phyloP scores from a whole-genome alignment of 345 rosid genomes.

The Sisymbrium altissimum region DNA sequence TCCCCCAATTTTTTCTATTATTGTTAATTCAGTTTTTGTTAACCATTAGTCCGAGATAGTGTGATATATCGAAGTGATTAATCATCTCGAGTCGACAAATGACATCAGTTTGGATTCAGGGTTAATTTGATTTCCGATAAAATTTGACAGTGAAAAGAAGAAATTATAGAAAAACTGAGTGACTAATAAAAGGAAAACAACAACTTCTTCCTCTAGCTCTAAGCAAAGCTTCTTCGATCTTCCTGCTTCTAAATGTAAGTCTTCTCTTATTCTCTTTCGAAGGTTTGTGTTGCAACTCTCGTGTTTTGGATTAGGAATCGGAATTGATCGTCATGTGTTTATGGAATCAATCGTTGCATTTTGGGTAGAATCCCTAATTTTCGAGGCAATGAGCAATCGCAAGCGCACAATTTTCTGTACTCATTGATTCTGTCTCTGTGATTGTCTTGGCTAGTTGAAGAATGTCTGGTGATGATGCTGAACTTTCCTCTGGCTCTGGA shows the following conservation, averaged over 20 bases:
- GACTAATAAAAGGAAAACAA: neutral
- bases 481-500: conserved; percentile 27
- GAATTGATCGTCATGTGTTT: no score
- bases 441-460: conserved; percentile 1
- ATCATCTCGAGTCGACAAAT: neutral
- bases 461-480: conserved; percentile 34
- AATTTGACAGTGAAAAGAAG: neutral
- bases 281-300: neutral
- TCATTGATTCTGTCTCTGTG: no score
- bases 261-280: neutral
- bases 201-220: neutral
- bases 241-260: neutral
- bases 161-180: neutral
- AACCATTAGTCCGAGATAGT: neutral
- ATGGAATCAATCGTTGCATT: no score
- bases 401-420: no score
- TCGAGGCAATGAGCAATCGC: neutral
- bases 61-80: neutral
- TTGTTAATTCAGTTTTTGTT: neutral
- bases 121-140: neutral
- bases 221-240: conserved; percentile 1
- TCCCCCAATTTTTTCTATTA: neutral
- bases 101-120: neutral
- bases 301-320: no score
- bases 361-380: neutral